Evolutionary conservation across 306 rosid species (phyloP), one percentile per base, ranked within the genome.

Genomic region (Trifolium fragiferum): DNA sequence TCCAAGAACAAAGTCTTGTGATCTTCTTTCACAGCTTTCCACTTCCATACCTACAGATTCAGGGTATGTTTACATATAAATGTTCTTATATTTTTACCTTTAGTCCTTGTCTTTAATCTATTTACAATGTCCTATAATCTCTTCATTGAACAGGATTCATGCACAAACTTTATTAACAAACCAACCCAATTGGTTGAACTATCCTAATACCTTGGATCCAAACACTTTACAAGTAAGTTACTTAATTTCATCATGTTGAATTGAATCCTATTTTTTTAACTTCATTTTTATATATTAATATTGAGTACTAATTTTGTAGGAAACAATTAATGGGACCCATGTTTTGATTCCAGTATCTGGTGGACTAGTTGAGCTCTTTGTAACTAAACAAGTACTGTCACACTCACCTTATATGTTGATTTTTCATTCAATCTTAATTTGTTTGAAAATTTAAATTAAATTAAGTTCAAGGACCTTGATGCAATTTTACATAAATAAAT

Each of bases 341-440:
- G 96, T 87, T 77, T 80, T 94, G 82, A 76, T 94, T 82, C 97
- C 97, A 15, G 75, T 84, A 64, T 83, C 90, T 41, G 92, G 93
- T 74, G 97, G 90, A 61, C 77, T 90, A 64, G 78, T 90, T 57
- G 98, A 92, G 87, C 84, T 94, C 59, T 90, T 92, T 73, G 90
- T 88, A 54, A 80, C 85, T 7, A 90, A 89, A 72, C 90, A 92
- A 69, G 97, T 88, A 84, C 10, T 15, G 33, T 15, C 57, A 33
- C 44, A 49, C 27, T 53, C 4, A 7, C 7, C 7, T 50, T 50
- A 47, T 2, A 46, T 76, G 38, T 38, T 46, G 14, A 46, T 46
- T 46, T 46, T 13, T 46, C 2, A 12, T 46, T 38, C 35, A 32
- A 6, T 32, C 35, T 4, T n/a, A n/a, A n/a, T n/a, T 4, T 33